Conservation (phyloP, 768 basidiomycete genomes). For the button mushroom (Agaricus bisporus) region DNA sequence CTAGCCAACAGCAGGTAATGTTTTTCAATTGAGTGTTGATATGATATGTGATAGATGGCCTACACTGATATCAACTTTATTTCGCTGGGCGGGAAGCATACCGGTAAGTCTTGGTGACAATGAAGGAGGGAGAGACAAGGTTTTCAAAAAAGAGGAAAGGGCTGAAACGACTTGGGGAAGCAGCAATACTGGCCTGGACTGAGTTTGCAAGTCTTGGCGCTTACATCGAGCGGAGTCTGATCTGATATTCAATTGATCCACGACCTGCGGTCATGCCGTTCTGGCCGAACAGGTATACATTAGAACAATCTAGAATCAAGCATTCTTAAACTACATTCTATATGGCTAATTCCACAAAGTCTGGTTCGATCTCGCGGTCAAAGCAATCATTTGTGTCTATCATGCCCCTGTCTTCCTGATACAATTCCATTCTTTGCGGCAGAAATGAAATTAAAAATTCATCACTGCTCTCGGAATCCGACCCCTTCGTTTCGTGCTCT, state of each 20-base stretch:
- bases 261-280: slow-evolving; percentile 2
- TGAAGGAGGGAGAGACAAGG: slow-evolving; percentile 19
- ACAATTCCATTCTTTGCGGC: neutral
- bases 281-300: neutral
- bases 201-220: slow-evolving; percentile 5
- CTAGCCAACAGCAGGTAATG: slow-evolving; percentile 29
- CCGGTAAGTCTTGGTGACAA: slow-evolving; percentile 16
- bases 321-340: neutral
- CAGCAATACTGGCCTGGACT: slow-evolving; percentile 11
- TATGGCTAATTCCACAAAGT: slow-evolving; percentile 2
- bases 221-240: slow-evolving; percentile 12
- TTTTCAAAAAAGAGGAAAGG: slow-evolving; percentile 10
- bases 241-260: slow-evolving; percentile 4
- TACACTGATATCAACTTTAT: slow-evolving; percentile 94
- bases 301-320: no score
- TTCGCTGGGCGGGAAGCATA: slow-evolving; percentile 77
- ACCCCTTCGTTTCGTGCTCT: neutral
- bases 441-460: neutral
- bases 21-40: slow-evolving; percentile 17
- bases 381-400: neutral
- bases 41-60: slow-evolving; percentile 21
- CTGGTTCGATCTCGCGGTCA: neutral
- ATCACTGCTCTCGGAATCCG: neutral
- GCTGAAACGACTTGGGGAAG: neutral
- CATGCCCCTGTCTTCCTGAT: neutral